Base-by-base conservation (phyloP, 805 yeast genomes). In the Wickerhamiella sorbophila region DNA sequence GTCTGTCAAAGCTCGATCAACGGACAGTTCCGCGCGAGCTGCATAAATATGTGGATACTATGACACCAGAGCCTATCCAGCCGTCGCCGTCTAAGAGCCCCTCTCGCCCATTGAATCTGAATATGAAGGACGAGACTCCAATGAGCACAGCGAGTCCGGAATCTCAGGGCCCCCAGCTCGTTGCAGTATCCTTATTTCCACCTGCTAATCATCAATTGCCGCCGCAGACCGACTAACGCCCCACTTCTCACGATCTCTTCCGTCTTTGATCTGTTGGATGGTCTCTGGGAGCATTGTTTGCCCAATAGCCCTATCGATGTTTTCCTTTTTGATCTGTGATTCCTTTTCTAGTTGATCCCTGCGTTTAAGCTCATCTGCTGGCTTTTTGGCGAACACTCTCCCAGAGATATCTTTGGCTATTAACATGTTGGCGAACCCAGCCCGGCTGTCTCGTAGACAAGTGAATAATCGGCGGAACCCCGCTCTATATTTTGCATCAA, bases 201-300 rank as follows among this genome's bases (percentile, higher is more conserved):
- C n/a, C n/a, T 24, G 12, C 36, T 33, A 49, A 36, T 57, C 55
- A 38, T 62, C 66, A 1, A 61, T 46, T 0, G 66, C 64, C 4
- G 69, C 69, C 3, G 67, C 67, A 5, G 67, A 62, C 6, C 55
- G 45, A 9, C 58, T 54, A 2, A 62, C 64, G 4, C 67, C 68
- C 69, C 69, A 64, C 36, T 64, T 64, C 36, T 59, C 67, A 8
- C 66, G 43, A 26, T 61, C 66, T 2, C 67, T 47, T 32, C 68
- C 68, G 41, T 64, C 68, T 33, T 62, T 61, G n/a, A 59, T 31
- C 22, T 59, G 54, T 19, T 47, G 48, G 33, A 62, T 61, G 39
- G 56, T 58, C 21, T 50, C 55, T 3, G 63, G 64, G 4, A 56
- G 44, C 20, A 56, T 46, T 29, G 51, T 50, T 17, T 54, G 40